Evolutionary conservation across 2,329 filamentous ascomycete species (phyloP).

Genomic region (Pyrenophora tritici-repentis): DNA sequence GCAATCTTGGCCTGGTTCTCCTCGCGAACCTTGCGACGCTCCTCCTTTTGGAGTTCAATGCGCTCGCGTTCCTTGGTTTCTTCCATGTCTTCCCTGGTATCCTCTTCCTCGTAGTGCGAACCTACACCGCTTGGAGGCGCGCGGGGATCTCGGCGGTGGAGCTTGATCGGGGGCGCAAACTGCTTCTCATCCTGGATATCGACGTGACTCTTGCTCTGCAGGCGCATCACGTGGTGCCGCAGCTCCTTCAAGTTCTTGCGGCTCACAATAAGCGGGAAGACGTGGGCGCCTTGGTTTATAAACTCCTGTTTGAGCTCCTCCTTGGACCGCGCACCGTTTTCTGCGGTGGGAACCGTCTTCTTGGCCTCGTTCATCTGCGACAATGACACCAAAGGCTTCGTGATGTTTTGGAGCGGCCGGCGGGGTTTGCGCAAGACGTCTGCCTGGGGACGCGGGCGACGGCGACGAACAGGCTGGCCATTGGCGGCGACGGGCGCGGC

Average conservation of each 20-base stretch:
- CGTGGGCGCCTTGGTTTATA: conserved; percentile 31
- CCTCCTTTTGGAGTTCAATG: conserved; percentile 66
- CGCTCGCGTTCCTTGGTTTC: conserved; percentile 70
- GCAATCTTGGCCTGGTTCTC: conserved; percentile 92
- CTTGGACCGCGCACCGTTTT: conserved; percentile 19
- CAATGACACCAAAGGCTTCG: conserved; percentile 39
- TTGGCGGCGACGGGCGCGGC: conserved; percentile 38
- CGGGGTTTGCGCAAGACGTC: conserved; percentile 46
- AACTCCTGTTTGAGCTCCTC: conserved; percentile 36
- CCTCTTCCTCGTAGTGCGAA: conserved; percentile 55
- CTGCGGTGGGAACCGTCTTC: conserved; percentile 15
- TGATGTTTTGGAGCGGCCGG: conserved; percentile 42
- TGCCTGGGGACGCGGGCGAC: conserved; percentile 40
- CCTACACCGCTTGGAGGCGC: conserved; percentile 60
- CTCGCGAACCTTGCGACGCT: conserved; percentile 83
- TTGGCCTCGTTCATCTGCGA: conserved; percentile 40
- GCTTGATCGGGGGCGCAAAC: conserved; percentile 83
- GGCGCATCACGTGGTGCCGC: conserved; percentile 85
- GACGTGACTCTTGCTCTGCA: conserved; percentile 65
- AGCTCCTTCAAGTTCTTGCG: conserved; percentile 79
- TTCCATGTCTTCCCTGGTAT: conserved; percentile 64
- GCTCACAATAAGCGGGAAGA: conserved; percentile 73
- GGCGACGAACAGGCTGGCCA: conserved; percentile 41
- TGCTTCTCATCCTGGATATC: conserved; percentile 77
- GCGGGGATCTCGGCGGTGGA: conserved; percentile 83